Percentiles rank a stretch among this genome's conserved stretches.
phyloP scores from a whole-genome alignment of 306 rosid species.

The Ammopiptanthus mongolicus region DNA sequence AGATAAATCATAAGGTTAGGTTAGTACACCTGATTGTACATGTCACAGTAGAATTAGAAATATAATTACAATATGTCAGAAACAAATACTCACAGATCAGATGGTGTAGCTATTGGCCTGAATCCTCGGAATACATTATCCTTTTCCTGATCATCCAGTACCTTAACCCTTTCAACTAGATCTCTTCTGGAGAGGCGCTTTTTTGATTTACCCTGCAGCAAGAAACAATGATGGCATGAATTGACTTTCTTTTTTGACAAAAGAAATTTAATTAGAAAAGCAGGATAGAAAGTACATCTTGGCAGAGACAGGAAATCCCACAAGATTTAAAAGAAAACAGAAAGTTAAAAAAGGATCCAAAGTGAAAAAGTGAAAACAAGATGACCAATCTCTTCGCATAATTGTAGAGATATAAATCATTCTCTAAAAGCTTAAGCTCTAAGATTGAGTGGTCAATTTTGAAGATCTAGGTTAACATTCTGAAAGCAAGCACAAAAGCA shows the following conservation, averaged over 20 bases:
- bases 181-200: conserved; percentile 65
- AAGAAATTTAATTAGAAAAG: neutral
- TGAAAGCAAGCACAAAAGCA: neutral
- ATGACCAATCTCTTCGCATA: neutral
- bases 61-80: conserved; percentile 5
- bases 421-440: neutral
- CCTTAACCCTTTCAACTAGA: conserved; percentile 57
- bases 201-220: conserved; percentile 57
- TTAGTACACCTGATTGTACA: neutral
- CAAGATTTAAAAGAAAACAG: neutral
- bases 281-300: neutral
- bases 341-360: neutral
- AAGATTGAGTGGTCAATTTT: neutral
- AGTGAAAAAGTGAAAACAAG: neutral
- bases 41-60: neutral
- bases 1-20: neutral
- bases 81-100: conserved; percentile 59
- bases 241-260: conserved; percentile 1
- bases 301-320: neutral
- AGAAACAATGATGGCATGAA: conserved; percentile 8
- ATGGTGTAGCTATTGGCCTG: conserved; percentile 59
- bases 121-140: conserved; percentile 61
- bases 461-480: neutral
- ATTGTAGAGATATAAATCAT: neutral
- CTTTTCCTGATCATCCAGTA: conserved; percentile 44